Evolutionary conservation across 2,329 filamentous ascomycete genomes (phyloP).

Genomic region (Penicillium sp.): DNA sequence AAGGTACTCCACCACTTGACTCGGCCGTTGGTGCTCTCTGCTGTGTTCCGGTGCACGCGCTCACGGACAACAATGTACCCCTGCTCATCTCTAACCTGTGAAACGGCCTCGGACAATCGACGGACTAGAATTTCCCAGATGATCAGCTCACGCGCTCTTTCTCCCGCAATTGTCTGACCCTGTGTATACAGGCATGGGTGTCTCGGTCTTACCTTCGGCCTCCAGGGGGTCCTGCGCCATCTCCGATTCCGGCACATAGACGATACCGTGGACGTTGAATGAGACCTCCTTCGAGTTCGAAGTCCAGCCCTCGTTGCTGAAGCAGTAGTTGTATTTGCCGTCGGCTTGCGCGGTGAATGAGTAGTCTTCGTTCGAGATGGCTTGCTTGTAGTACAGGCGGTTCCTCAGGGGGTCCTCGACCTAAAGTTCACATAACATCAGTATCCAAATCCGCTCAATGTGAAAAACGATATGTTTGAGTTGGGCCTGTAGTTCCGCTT

Average conservation of each 20-base stretch:
- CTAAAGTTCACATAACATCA: constrained; percentile 40
- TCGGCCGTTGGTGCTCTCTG: constrained; percentile 93
- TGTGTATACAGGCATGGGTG: not conserved
- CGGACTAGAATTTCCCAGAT: constrained; percentile 59
- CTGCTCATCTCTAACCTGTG: constrained; percentile 96
- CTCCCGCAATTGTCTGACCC: not conserved
- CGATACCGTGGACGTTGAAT: constrained; percentile 98
- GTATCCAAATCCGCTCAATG: not conserved
- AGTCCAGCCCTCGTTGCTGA: constrained; percentile 98
- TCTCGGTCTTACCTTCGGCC: constrained; percentile 69
- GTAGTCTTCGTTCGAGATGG: constrained; percentile 87
- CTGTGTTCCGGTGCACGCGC: constrained; percentile 95
- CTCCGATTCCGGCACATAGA: constrained; percentile 91
- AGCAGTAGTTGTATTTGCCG: constrained; percentile 94
- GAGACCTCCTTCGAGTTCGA: constrained; percentile 96
- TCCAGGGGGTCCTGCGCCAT: constrained; percentile 85
- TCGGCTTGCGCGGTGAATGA: constrained; percentile 83
- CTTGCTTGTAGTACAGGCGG: constrained; percentile 77
- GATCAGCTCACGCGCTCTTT: constrained; percentile 4
- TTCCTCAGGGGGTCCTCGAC: constrained; percentile 76
- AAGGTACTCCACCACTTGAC: constrained; percentile 99
- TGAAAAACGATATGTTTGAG: not conserved
- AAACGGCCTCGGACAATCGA: constrained; percentile 78
- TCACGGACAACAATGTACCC: constrained; percentile 94
- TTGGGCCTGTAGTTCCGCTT: not conserved